Conservation (phyloP, 2,329 filamentous ascomycete species). For the Fusarium armeniacum region DNA sequence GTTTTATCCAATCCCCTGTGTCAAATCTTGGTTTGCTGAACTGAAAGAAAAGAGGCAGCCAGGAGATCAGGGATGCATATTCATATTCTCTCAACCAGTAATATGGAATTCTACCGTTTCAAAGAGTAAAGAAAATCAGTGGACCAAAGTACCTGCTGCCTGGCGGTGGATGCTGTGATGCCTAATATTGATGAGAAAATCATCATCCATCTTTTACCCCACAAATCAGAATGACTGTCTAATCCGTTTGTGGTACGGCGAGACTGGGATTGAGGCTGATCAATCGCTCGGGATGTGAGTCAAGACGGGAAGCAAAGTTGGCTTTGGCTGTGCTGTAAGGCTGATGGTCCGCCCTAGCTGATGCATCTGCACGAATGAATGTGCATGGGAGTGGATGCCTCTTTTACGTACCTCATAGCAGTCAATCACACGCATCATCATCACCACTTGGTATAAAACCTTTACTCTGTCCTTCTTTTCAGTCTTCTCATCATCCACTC, state of each 20-base stretch:
- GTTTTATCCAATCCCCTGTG: conserved; percentile 17
- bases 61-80: neutral
- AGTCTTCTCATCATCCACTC: neutral
- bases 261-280: neutral
- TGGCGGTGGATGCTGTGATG: conserved; percentile 29
- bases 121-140: neutral
- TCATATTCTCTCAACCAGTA: neutral
- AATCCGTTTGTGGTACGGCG: conserved; percentile 18
- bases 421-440: conserved; percentile 2
- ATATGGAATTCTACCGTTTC: neutral
- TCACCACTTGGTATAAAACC: conserved; percentile 28
- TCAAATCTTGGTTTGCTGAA: neutral
- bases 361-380: neutral
- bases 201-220: conserved; percentile 18
- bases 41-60: conserved; percentile 22
- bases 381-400: conserved; percentile 17
- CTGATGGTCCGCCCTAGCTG: conserved; percentile 16
- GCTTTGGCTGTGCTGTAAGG: conserved; percentile 20
- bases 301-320: conserved; percentile 10
- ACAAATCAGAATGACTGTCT: conserved; percentile 11
- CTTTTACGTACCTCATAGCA: neutral
- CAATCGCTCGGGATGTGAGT: conserved; percentile 32
- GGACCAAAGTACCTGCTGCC: conserved; percentile 30
- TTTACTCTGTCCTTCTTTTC: neutral
- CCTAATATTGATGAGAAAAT: conserved; percentile 19